Conservation (phyloP, 2,329 filamentous ascomycete genomes). For the Colletotrichum eremochloae region DNA sequence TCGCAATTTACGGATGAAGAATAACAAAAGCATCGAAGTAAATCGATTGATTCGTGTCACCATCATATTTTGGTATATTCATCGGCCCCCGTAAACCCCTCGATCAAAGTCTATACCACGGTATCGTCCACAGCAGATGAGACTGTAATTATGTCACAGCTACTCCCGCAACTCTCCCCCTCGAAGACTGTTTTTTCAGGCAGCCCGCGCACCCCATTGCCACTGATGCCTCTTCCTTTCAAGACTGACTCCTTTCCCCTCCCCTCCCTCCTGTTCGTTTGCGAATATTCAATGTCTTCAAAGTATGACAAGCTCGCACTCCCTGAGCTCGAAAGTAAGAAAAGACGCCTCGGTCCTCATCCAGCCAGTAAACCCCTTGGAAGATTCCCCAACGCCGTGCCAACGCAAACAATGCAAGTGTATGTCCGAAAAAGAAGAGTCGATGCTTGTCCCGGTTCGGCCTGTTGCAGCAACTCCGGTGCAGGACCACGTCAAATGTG, state of each 20-base stretch:
- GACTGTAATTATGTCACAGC: neutral
- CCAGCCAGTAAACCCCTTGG: constrained; percentile 7
- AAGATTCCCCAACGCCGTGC: constrained; percentile 39
- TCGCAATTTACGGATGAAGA: neutral
- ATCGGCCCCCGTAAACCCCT: neutral
- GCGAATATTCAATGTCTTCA: constrained; percentile 1
- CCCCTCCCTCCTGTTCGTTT: neutral
- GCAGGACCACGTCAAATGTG: neutral
- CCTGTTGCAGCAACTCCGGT: neutral
- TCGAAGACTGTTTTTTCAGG: neutral
- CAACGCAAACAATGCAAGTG: constrained; percentile 37
- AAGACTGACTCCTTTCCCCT: neutral
- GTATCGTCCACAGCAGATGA: neutral
- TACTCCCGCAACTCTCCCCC: constrained; percentile 13
- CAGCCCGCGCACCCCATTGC: neutral
- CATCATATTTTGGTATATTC: constrained; percentile 23
- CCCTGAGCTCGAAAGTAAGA: neutral
- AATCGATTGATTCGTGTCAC: neutral
- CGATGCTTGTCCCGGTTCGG: neutral
- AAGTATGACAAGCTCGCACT: neutral
- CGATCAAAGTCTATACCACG: neutral
- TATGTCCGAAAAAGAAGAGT: constrained; percentile 16
- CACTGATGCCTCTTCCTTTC: neutral
- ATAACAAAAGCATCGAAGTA: neutral
- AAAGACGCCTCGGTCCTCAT: constrained; percentile 20